Percentiles rank a stretch among this genome's conserved stretches.
These are phyloP conservation scores for Raphidocelis subcapitata DNA, from an alignment of 139 green algal species.

Conservation along the genomic window DNA sequence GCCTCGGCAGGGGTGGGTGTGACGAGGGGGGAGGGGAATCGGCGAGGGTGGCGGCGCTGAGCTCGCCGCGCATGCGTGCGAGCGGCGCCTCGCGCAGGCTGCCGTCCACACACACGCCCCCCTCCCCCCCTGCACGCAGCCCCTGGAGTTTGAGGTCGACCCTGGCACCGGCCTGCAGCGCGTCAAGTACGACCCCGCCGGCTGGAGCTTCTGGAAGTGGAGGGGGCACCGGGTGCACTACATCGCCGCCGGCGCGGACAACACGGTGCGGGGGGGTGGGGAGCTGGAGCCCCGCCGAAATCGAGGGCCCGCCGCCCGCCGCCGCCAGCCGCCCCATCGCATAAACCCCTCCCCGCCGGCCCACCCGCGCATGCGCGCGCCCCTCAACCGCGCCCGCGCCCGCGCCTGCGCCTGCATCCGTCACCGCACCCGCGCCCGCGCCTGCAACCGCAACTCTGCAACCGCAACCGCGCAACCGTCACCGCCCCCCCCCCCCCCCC, in stretches of 20 bases:
- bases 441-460: neutral
- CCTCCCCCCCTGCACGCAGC: too few relatives aligned
- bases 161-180: too few relatives aligned
- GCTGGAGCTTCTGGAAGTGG: constrained; percentile 77
- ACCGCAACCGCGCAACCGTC: neutral
- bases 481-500: neutral
- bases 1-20: too few relatives aligned
- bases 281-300: neutral
- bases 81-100: too few relatives aligned
- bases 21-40: too few relatives aligned
- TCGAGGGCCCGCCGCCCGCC: neutral
- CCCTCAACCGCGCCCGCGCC: too few relatives aligned
- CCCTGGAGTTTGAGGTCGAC: too few relatives aligned
- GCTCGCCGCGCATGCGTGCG: too few relatives aligned
- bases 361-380: neutral
- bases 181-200: constrained; percentile 8
- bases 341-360: neutral
- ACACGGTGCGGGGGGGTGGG: neutral
- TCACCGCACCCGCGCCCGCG: neutral
- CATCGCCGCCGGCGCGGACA: constrained; percentile 39
- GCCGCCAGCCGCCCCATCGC: neutral
- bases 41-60: too few relatives aligned
- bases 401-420: neutral
- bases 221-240: constrained; percentile 62
- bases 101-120: too few relatives aligned